Evolutionary conservation across 805 yeast genomes (phyloP), one percentile per base, ranked within the genome.

Genomic region (Clavispora vitiphila): DNA sequence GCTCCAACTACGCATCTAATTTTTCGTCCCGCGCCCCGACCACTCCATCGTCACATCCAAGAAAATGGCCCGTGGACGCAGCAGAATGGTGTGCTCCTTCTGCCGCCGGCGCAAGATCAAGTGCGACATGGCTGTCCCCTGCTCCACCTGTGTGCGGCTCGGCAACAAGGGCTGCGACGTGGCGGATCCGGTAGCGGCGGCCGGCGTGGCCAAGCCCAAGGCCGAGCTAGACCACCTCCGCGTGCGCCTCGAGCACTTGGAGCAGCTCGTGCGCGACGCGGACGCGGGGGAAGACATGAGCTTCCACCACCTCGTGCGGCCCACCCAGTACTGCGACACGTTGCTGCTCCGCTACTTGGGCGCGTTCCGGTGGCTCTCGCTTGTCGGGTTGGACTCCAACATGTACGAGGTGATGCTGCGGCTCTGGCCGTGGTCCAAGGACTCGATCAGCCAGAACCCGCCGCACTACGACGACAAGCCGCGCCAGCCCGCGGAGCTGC

Each of bases 61-160:
- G n/a, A n/a, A n/a, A n/a, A 30, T 38, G 40, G 26, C 26, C 12
- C 19, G 72, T 29, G 57, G 69, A 27, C 54, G 78, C 32, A 67
- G 64, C 18, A 55, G 65, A 31, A 65, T 67, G 38, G 78, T 78
- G 5, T 74, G 78, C 53, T 77, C 74, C 48, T 64, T 59, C 27
- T 74, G 79, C 40, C 63, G 72, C n/a, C 65, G 60, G 35, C 58
- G 69, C 46, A 68, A 68, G 54, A 65, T 64, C 48, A 62, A 62
- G 40, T 68, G 73, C 44, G 61, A 68, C 49, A 71, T 71, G 6
- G 52, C 46, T 21, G 9, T 54, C 2, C 58, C 58, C n/a, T 60
- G 64, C 34, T 35, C 50, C 15, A 49, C 52, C 40, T 60, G 64
- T 38, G 26, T 47, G 20, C 50, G 45, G 22, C 49, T 51, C 41